Percentiles rank a stretch among this genome's conserved stretches.
phyloP scores from a whole-genome alignment of 2,329 filamentous ascomycete genomes.

The Colletotrichum coccodes region DNA sequence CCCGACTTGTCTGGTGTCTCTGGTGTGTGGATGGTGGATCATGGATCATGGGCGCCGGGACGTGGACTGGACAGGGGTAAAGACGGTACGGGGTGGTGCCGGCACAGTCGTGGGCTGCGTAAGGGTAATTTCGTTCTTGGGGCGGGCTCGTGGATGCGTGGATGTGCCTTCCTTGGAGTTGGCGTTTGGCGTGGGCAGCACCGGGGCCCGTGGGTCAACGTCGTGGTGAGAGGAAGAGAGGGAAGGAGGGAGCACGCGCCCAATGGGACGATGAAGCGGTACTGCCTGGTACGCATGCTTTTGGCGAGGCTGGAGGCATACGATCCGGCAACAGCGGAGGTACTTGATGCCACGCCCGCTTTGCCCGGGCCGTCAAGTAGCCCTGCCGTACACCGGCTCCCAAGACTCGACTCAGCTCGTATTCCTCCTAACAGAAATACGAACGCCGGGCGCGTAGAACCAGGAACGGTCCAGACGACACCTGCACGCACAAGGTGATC shows the following conservation, averaged over 20 bases:
- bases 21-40: constrained; percentile 3
- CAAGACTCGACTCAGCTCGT: constrained; percentile 27
- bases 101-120: constrained; percentile 11
- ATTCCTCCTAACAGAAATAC: constrained; percentile 31
- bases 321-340: constrained; percentile 9
- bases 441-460: background rate
- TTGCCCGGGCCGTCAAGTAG: background rate
- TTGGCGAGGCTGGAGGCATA: constrained; percentile 14
- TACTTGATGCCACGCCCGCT: background rate
- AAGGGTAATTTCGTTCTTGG: constrained; percentile 23
- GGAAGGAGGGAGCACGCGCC: background rate
- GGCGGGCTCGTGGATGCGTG: background rate
- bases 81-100: constrained; percentile 16
- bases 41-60: constrained; percentile 2
- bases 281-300: background rate
- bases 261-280: constrained; percentile 14
- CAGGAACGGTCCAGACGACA: constrained; percentile 7
- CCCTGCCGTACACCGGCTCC: background rate
- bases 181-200: no score
- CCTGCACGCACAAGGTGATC: constrained; percentile 5
- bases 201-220: constrained; percentile 4
- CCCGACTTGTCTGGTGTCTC: constrained; percentile 2
- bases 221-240: background rate
- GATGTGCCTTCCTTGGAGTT: background rate
- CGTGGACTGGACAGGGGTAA: constrained; percentile 23